Evolutionary conservation across 2,329 filamentous ascomycete genomes (phyloP), one percentile per base, ranked within the genome.

Genomic region (Fusarium foetens): DNA sequence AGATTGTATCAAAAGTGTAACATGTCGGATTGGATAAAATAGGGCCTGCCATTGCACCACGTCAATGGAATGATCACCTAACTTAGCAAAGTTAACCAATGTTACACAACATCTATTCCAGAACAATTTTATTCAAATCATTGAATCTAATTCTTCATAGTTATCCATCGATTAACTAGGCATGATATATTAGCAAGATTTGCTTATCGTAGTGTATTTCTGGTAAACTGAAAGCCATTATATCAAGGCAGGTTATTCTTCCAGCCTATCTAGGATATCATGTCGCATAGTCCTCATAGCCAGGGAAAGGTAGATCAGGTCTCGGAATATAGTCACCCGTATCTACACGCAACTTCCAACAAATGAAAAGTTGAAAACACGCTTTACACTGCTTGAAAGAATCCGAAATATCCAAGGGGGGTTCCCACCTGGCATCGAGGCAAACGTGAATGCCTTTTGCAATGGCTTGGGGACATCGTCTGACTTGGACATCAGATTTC

Each of bases 151-250:
- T 2, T 25, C 31, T 12, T 36, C 19, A 27, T 13, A 27, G 0
- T 1, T n/a, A 27, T 3, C 1, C 13, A 16, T 39, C 0, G 0
- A n/a, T n/a, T 38, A 13, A 53, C 1, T 0, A 17, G 13, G 2
- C 0, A 38, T 0, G 0, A 7, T n/a, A 0, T 17, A 27, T 21
- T 5, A 39, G n/a, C 7, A 6, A 8, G 6, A n/a, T 5, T 8
- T 21, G 13, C 9, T 6, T 1, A 13, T 29, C 4, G 17, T 19
- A 25, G 3, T 3, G 7, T 39, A 39, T 16, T 39, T 29, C 1
- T n/a, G 10, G 5, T 13, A n/a, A 17, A 17, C 0, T n/a, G 0
- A 16, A 53, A 11, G 23, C 1, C 10, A 9, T 1, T 11, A 9
- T 0, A n/a, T 8, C 4, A 29, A 2, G 5, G 14, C 8, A 27